These are phyloP conservation scores for Chlorella vulgaris DNA, from an alignment of 139 green algal species.

Conservation along the genomic window DNA sequence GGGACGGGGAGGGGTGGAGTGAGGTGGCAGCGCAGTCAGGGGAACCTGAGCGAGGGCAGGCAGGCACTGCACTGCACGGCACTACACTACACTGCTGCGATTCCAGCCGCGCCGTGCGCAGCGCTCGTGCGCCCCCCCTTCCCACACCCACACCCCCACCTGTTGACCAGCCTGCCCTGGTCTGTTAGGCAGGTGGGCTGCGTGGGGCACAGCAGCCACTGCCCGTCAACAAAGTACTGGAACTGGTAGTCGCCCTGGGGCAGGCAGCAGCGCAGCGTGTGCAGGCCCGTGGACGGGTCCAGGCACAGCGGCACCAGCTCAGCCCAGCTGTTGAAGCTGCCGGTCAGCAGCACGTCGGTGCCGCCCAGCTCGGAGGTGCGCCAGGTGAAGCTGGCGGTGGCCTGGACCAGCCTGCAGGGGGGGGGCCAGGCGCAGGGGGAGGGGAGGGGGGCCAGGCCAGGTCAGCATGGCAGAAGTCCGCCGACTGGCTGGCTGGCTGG, in stretches of 20 bases:
- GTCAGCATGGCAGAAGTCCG: no score
- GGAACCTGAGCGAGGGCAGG: no score
- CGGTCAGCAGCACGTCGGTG: slow-evolving; percentile 52
- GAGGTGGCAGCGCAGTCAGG: background rate
- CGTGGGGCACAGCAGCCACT: slow-evolving; percentile 51
- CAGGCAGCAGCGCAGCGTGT: slow-evolving; percentile 51
- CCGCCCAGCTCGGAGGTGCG: slow-evolving; percentile 20
- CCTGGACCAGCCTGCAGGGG: slow-evolving; percentile 32
- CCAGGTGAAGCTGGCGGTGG: slow-evolving; percentile 54
- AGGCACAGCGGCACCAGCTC: slow-evolving; percentile 53
- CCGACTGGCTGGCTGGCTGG: no score
- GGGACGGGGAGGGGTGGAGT: background rate
- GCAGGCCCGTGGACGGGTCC: slow-evolving; percentile 2
- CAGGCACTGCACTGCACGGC: no score
- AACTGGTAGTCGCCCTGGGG: slow-evolving; percentile 56
- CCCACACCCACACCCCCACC: no score
- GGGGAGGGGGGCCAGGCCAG: background rate
- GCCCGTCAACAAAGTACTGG: slow-evolving; percentile 65
- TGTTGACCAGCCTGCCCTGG: slow-evolving; percentile 51
- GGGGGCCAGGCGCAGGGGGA: background rate
- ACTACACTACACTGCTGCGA: no score
- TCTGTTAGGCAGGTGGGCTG: slow-evolving; percentile 37
- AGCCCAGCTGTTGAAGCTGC: slow-evolving; percentile 55
- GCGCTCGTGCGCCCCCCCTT: no score
- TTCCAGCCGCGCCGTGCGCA: no score